Percentiles rank a stretch among this genome's conserved stretches.
Conservation (phyloP, 192 early-diverging fungal species). For the Entomortierella beljakovae region DNA sequence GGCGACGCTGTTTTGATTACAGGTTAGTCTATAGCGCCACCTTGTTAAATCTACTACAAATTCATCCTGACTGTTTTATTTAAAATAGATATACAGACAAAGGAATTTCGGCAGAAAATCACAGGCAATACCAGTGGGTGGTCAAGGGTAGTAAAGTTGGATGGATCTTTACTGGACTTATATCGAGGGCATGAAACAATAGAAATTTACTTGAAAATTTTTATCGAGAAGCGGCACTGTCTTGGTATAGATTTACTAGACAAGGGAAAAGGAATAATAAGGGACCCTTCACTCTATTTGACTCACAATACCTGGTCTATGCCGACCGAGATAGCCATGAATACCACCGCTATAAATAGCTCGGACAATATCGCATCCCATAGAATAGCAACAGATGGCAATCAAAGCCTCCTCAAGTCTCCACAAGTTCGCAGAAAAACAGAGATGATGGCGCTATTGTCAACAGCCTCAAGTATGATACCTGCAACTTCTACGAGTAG, state of each 20-base stretch:
- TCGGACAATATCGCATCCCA: neutral
- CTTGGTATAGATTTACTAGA: constrained; percentile 24
- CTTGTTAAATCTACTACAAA: neutral
- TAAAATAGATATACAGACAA: constrained; percentile 11
- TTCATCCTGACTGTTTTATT: neutral
- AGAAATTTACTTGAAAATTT: neutral
- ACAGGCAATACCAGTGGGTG: constrained; percentile 1
- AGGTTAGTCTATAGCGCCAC: neutral
- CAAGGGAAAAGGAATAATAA: constrained; percentile 18
- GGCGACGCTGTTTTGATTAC: constrained; percentile 31
- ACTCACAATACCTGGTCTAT: neutral
- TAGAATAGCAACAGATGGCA: neutral
- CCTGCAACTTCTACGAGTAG: neutral
- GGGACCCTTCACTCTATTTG: constrained; percentile 14
- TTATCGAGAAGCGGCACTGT: constrained; percentile 7
- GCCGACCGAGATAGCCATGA: neutral
- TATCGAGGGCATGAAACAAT: neutral
- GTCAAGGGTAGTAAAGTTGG: constrained; percentile 17
- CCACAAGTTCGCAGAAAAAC: neutral
- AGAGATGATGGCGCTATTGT: constrained; percentile 1
- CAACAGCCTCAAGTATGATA: neutral
- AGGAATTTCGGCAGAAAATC: constrained; percentile 13
- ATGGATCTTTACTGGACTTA: constrained; percentile 1
- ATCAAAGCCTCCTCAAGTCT: neutral
- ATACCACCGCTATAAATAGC: neutral